These are phyloP conservation scores for Cicer chorassanicum DNA, from an alignment of 306 rosid species.

Conservation along the genomic window DNA sequence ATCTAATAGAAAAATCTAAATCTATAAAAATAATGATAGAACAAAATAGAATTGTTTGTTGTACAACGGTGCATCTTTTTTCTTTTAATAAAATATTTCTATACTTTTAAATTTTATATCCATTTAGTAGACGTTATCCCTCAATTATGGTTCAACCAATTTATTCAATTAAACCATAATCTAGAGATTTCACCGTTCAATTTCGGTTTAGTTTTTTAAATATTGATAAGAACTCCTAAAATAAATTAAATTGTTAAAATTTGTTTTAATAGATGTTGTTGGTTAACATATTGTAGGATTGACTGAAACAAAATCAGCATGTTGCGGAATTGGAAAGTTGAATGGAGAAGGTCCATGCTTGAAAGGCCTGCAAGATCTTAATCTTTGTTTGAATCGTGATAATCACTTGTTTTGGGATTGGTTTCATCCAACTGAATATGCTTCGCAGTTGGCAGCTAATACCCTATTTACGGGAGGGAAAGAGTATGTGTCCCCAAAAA, in stretches of 20 bases:
- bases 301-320: constrained; percentile 47
- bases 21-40: too few relatives aligned
- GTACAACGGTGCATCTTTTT: too few relatives aligned
- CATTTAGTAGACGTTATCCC: too few relatives aligned
- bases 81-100: too few relatives aligned
- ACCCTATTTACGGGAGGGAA: not conserved
- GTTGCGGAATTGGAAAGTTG: constrained; percentile 58
- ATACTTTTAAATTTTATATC: too few relatives aligned
- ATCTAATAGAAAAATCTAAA: too few relatives aligned
- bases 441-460: constrained; percentile 39
- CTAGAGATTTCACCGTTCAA: too few relatives aligned
- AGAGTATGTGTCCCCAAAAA: constrained; percentile 41
- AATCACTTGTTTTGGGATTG: constrained; percentile 63
- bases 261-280: not conserved
- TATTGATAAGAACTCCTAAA: not conserved
- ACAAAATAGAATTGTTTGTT: too few relatives aligned
- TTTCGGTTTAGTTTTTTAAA: not conserved
- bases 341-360: constrained; percentile 50
- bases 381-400: constrained; percentile 36
- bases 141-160: too few relatives aligned
- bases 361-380: not conserved
- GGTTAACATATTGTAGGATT: constrained; percentile 45
- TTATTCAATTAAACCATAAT: too few relatives aligned
- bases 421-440: constrained; percentile 58
- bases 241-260: not conserved